phyloP scores from a whole-genome alignment of 2,329 filamentous ascomycete species.

The Cladophialophora exuberans region DNA sequence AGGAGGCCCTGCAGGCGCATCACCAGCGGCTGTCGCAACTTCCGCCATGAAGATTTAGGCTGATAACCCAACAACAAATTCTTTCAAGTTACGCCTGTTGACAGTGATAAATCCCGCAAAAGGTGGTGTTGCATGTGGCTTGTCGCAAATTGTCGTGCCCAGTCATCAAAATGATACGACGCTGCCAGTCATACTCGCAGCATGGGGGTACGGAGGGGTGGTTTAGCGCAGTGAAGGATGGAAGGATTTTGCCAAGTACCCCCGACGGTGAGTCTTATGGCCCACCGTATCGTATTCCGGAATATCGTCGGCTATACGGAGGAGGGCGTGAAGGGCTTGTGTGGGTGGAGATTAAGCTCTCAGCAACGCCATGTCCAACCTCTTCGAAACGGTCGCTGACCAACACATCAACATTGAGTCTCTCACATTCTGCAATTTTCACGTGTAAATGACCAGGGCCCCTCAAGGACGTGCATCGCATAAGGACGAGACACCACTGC shows the following conservation, averaged over 20 bases:
- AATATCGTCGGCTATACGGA: too few relatives aligned
- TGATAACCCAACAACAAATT: slow-evolving; percentile 9
- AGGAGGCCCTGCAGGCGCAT: slow-evolving; percentile 42
- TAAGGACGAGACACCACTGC: neutral
- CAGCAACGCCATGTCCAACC: neutral
- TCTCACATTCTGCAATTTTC: slow-evolving; percentile 1
- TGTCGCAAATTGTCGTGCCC: slow-evolving; percentile 4
- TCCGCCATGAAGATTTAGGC: slow-evolving; percentile 29
- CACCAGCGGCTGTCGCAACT: slow-evolving; percentile 35
- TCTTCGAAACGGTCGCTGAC: slow-evolving; percentile 4
- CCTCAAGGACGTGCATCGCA: neutral
- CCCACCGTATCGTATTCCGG: too few relatives aligned
- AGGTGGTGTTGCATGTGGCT: slow-evolving; percentile 25
- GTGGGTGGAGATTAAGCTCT: slow-evolving; percentile 1
- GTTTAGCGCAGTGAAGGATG: neutral
- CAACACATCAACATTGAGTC: neutral
- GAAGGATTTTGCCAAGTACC: slow-evolving; percentile 6
- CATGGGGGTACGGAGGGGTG: neutral
- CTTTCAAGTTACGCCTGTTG: slow-evolving; percentile 26
- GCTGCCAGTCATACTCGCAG: slow-evolving; percentile 5
- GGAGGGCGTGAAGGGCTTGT: too few relatives aligned
- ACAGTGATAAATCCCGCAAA: slow-evolving; percentile 14
- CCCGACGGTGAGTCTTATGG: neutral
- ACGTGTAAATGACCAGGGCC: slow-evolving; percentile 12
- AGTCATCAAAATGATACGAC: slow-evolving; percentile 5